Base-by-base conservation (phyloP, 1,284 basidiomycete genomes). In the Kalmanozyma brasiliensis region DNA sequence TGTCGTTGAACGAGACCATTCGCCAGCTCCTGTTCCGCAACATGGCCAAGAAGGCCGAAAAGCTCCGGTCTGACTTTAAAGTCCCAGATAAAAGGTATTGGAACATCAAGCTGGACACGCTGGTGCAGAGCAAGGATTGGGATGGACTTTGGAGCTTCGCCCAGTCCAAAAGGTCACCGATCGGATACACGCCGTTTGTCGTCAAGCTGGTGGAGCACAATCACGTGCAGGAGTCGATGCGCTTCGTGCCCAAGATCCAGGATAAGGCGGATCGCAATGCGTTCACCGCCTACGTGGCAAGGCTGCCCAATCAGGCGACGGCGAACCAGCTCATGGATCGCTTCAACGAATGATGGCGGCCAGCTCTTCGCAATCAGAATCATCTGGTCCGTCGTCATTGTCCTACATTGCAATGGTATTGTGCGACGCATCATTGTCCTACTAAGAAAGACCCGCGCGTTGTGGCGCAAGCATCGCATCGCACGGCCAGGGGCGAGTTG, bases 151-250 rank as follows among this genome's bases (percentile, higher is more conserved):
- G 74, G 74, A 42, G 55, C 0, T 72, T 77, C 41, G 76, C 58
- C 38, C 66, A 67, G 29, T 57, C 60, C 14, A 72, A 89, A 82
- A 88, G 92, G 73, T 93, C 91, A 80, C 94, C 96, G 1, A 96
- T 98, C 63, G 95, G 96, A 3, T 98, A 94, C 35, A 72, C 66
- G 49, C 75, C 77, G 0, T 67, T 79, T 43, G 49, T 81, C 13
- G 46, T 55, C 29, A 59, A 57, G 36, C 70, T 81, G 11, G 55
- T 81, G 13, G 62, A 71, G n/a, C 68, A 66, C 17, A 75, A 69
- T 23, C 57, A 73, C 23, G 53, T 73, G 33, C 63, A 74, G 26
- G 78, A 76, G 35, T 71, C 77, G 13, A 43, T 73, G 59, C 51
- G 67, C 4, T 79, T 76, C 45, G 69, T 74, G 9, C 52, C 58